Percentiles rank a stretch among this genome's conserved stretches.
phyloP scores from a whole-genome alignment of 352 stramenopile genomes.

The Phytophthora ohioensis region DNA sequence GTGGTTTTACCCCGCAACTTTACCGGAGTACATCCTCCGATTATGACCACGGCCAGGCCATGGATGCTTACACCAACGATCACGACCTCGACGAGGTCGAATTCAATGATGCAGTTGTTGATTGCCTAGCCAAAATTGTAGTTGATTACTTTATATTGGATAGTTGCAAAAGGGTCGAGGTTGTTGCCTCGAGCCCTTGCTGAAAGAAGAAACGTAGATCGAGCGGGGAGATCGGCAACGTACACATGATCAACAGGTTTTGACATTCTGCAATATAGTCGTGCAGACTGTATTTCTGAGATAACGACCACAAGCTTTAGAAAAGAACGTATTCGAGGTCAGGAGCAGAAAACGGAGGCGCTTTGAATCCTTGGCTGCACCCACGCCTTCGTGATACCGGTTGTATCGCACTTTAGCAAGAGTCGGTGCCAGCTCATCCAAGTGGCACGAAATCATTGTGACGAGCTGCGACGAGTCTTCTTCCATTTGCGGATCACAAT shows the following conservation, averaged over 20 bases:
- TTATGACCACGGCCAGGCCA: no score
- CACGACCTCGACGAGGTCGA: no score
- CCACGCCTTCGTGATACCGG: constrained; percentile 1
- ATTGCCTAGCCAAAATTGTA: no score
- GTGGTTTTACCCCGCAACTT: no score
- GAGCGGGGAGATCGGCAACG: constrained; percentile 8
- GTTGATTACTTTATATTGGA: no score
- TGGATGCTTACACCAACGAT: no score
- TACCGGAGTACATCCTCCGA: no score
- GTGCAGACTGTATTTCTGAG: neutral
- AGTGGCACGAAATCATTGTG: constrained; percentile 7
- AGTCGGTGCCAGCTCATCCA: constrained; percentile 18
- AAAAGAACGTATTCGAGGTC: neutral
- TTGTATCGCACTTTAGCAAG: constrained; percentile 5
- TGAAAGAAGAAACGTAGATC: constrained; percentile 17
- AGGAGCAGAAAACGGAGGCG: neutral
- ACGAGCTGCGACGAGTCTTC: constrained; percentile 10
- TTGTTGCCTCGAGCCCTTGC: constrained; percentile 2
- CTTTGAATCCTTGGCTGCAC: neutral
- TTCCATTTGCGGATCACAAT: neutral
- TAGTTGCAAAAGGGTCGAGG: neutral
- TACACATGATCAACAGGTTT: constrained; percentile 6
- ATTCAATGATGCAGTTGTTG: no score
- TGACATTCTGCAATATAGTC: constrained; percentile 20
- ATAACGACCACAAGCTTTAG: neutral